These are phyloP conservation scores for Lodderomyces theae DNA, from an alignment of 1,139 yeast species.

Conservation along the genomic window DNA sequence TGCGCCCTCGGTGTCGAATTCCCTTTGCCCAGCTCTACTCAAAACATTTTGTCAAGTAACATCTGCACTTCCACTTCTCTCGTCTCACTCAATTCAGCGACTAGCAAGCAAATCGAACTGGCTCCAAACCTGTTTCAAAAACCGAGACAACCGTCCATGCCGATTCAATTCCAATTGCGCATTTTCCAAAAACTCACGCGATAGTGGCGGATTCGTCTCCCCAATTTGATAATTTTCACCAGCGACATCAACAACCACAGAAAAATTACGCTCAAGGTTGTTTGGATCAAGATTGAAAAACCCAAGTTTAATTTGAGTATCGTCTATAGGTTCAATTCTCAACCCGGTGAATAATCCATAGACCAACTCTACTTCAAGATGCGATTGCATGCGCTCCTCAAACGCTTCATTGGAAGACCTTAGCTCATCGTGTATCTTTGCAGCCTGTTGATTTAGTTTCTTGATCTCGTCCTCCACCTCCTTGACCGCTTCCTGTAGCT, in stretches of 20 bases:
- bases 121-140: conserved; percentile 35
- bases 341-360: conserved; percentile 48
- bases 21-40: too few relatives aligned
- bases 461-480: conserved; percentile 28
- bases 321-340: conserved; percentile 37
- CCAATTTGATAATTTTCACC: conserved; percentile 32
- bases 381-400: conserved; percentile 17
- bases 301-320: conserved; percentile 35
- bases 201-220: conserved; percentile 31
- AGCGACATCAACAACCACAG: conserved; percentile 38
- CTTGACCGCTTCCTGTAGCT: conserved; percentile 20
- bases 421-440: conserved; percentile 13
- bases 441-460: conserved; percentile 19
- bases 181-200: conserved; percentile 18
- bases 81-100: neutral
- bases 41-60: too few relatives aligned
- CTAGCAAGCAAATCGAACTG: conserved; percentile 13
- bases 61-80: neutral
- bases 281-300: conserved; percentile 45
- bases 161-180: conserved; percentile 33
- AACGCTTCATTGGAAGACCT: conserved; percentile 5
- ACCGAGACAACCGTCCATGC: conserved; percentile 36
- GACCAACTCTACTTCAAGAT: conserved; percentile 38
- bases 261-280: conserved; percentile 35
- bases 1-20: too few relatives aligned